phyloP scores from a whole-genome alignment of 139 green algal genomes.

The Coelastrella sp. region DNA sequence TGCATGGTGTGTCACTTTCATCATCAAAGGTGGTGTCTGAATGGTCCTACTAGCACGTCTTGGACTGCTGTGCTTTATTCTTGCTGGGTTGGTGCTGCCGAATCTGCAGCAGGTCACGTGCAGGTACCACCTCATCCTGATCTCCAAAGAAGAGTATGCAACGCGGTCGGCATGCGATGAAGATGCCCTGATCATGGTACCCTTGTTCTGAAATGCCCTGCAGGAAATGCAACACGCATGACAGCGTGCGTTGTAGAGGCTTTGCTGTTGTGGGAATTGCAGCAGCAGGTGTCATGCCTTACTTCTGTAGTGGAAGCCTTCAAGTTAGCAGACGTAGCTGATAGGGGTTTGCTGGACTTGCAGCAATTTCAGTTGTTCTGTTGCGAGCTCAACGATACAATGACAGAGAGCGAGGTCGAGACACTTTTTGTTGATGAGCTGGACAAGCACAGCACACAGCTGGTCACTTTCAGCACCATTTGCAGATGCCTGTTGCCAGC shows the following conservation, averaged over 20 bases:
- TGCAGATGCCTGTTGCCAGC: conserved; percentile 24
- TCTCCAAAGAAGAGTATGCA: background rate
- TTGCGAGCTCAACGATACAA: conserved; percentile 21
- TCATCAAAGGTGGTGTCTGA: no score
- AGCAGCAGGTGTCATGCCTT: conserved; percentile 10
- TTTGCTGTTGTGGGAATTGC: conserved; percentile 35
- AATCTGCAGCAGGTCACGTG: no score
- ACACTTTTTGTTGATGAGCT: conserved; percentile 18
- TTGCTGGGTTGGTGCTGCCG: no score
- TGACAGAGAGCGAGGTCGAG: conserved; percentile 30
- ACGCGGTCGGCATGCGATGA: background rate
- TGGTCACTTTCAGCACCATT: conserved; percentile 12
- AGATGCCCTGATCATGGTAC: background rate
- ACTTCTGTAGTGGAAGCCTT: conserved; percentile 3
- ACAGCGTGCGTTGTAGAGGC: conserved; percentile 8
- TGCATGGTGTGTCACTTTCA: no score
- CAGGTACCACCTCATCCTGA: no score
- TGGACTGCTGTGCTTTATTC: no score
- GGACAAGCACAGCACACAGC: background rate
- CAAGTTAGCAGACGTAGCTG: background rate
- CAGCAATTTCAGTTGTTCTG: conserved; percentile 19
- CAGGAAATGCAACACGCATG: background rate
- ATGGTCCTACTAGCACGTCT: no score
- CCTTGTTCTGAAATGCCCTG: background rate
- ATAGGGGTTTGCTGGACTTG: background rate